Conservation (phyloP, 1,139 yeast species). For the Saccharomyces hybrid region DNA sequence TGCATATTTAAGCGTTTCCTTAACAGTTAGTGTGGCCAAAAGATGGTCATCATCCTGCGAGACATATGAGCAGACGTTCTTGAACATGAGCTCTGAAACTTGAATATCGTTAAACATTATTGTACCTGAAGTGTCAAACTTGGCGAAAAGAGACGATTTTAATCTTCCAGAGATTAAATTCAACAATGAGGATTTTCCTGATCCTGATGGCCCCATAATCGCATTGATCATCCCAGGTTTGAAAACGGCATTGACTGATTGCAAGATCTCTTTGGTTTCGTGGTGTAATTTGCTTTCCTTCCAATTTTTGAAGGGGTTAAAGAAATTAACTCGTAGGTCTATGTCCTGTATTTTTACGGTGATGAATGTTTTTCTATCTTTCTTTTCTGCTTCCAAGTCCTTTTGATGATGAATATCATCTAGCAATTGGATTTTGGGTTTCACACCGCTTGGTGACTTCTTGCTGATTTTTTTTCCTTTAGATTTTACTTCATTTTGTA, state of each 20-base stretch:
- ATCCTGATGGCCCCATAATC: slow-evolving; percentile 85
- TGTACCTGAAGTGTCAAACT: slow-evolving; percentile 36
- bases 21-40: slow-evolving; percentile 61
- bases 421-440: neutral
- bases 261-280: slow-evolving; percentile 36
- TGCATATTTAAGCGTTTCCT: slow-evolving; percentile 67
- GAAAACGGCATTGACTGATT: slow-evolving; percentile 50
- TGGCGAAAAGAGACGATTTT: slow-evolving; percentile 38
- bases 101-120: slow-evolving; percentile 38
- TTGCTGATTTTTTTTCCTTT: slow-evolving; percentile 9
- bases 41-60: slow-evolving; percentile 74
- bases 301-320: slow-evolving; percentile 6
- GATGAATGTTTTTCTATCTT: slow-evolving; percentile 6
- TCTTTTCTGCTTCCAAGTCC: slow-evolving; percentile 9
- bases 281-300: slow-evolving; percentile 9
- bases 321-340: slow-evolving; percentile 14
- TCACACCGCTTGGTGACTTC: neutral
- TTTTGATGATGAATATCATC: slow-evolving; percentile 6
- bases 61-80: slow-evolving; percentile 60
- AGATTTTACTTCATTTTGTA: slow-evolving; percentile 22
- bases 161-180: slow-evolving; percentile 61
- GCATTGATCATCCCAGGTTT: slow-evolving; percentile 64
- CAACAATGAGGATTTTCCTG: slow-evolving; percentile 72
- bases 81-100: slow-evolving; percentile 40
- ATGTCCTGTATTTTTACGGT: slow-evolving; percentile 16